Conservation (phyloP, 768 basidiomycete species). For the Lactarius indigo region DNA sequence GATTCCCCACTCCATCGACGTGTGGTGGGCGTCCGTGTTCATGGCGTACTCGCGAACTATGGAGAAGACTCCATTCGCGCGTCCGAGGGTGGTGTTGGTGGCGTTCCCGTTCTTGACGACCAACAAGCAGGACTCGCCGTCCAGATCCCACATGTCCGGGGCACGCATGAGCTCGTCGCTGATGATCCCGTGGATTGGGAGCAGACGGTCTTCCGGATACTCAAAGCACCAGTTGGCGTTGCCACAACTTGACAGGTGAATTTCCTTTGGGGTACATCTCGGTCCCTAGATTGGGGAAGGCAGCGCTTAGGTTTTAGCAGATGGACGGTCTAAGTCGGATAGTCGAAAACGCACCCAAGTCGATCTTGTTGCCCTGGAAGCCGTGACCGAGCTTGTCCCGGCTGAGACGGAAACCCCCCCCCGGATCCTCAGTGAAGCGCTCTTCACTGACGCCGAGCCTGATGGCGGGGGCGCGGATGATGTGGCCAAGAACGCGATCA, state of each 20-base stretch:
- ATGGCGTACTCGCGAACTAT: conserved; percentile 34
- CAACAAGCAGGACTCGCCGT: conserved; percentile 33
- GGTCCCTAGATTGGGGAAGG: conserved; percentile 27
- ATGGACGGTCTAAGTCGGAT: conserved; percentile 28
- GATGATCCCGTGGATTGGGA: conserved; percentile 33
- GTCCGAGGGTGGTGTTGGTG: conserved; percentile 38
- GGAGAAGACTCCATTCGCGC: conserved; percentile 35
- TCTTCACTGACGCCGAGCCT: conserved; percentile 23
- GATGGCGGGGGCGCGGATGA: conserved; percentile 30
- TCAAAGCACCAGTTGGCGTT: conserved; percentile 30
- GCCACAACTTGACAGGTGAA: conserved; percentile 30
- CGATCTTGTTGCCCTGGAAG: conserved; percentile 36
- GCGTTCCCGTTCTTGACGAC: conserved; percentile 38
- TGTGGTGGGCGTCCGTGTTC: conserved; percentile 17
- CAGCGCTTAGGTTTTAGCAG: conserved; percentile 26
- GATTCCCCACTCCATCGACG: conserved; percentile 34
- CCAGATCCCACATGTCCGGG: conserved; percentile 31
- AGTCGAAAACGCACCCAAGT: conserved; percentile 35
- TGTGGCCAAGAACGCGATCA: conserved; percentile 29
- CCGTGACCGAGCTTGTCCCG: conserved; percentile 28
- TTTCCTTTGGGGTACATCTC: conserved; percentile 23
- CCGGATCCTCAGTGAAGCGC: conserved; percentile 34
- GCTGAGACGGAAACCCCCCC: conserved; percentile 30
- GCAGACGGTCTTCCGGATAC: conserved; percentile 35
- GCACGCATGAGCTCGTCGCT: conserved; percentile 32